A percentile compares a stretch with the other conserved stretches of the same genome.
Conservation (phyloP, 1,139 yeast genomes). For the Sporopachydermia cereana region DNA sequence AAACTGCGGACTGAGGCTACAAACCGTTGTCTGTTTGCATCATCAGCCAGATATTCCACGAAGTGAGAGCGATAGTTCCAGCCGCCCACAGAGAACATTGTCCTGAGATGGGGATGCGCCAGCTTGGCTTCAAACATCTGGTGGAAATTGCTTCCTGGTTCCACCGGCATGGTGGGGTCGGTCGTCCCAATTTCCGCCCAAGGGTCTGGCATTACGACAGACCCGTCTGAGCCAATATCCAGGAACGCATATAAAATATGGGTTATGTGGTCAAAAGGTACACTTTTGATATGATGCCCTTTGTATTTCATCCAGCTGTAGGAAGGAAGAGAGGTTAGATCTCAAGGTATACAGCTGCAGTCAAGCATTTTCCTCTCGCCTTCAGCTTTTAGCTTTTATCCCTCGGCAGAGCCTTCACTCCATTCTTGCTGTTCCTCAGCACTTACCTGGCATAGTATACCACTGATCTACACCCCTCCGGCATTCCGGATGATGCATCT, state of each 20-base stretch:
- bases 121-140: slow-evolving; percentile 43
- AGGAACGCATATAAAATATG: slow-evolving; percentile 2
- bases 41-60: slow-evolving; percentile 31
- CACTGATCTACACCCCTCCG: too few relatives aligned
- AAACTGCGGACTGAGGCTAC: slow-evolving; percentile 36
- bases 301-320: slow-evolving; percentile 3
- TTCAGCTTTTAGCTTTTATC: neutral
- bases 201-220: neutral
- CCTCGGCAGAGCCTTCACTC: too few relatives aligned
- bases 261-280: neutral
- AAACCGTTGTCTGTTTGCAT: slow-evolving; percentile 33
- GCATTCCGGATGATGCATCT: too few relatives aligned
- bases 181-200: neutral
- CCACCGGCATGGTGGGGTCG: neutral
- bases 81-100: slow-evolving; percentile 78
- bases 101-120: slow-evolving; percentile 38
- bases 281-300: neutral
- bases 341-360: neutral
- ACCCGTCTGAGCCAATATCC: neutral
- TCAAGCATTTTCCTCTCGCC: neutral
- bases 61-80: slow-evolving; percentile 58
- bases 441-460: neutral
- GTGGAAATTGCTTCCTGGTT: slow-evolving; percentile 25
- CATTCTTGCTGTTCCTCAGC: too few relatives aligned
- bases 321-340: too few relatives aligned